phyloP scores from a whole-genome alignment of 305 asterid genomes.

The Lippia alba region DNA sequence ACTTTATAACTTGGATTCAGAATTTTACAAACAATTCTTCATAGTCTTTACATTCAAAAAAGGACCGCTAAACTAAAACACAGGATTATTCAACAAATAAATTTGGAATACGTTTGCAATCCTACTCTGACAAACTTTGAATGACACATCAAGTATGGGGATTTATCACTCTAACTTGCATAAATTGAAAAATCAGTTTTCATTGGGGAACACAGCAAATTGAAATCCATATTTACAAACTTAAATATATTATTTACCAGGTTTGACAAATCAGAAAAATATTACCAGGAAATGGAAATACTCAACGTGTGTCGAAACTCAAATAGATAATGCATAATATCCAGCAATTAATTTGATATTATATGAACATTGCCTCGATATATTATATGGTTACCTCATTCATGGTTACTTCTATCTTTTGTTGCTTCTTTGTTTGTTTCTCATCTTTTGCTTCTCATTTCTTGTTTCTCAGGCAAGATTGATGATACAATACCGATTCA shows the following conservation, averaged over 20 bases:
- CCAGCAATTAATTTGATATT: neutral
- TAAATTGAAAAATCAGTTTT: neutral
- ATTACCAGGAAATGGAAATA: too few species aligned
- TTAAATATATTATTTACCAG: too few species aligned
- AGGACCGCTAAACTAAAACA: neutral
- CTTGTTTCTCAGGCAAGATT: neutral
- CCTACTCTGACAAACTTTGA: neutral
- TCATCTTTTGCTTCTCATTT: neutral
- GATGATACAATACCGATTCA: neutral
- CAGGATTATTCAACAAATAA: too few species aligned
- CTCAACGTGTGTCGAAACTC: too few species aligned
- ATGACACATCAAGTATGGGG: neutral
- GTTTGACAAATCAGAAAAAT: too few species aligned
- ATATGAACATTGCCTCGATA: neutral
- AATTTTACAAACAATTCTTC: neutral
- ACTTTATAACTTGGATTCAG: neutral
- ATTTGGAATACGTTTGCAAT: too few species aligned
- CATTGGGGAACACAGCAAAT: neutral
- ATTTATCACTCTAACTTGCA: neutral
- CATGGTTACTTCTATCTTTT: neutral
- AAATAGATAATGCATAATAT: neutral
- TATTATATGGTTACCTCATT: slow-evolving; percentile 18
- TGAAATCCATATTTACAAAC: too few species aligned
- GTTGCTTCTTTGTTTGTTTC: neutral
- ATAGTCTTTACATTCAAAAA: neutral